phyloP scores from a whole-genome alignment of 768 basidiomycete species.

The Mycena latifolia region DNA sequence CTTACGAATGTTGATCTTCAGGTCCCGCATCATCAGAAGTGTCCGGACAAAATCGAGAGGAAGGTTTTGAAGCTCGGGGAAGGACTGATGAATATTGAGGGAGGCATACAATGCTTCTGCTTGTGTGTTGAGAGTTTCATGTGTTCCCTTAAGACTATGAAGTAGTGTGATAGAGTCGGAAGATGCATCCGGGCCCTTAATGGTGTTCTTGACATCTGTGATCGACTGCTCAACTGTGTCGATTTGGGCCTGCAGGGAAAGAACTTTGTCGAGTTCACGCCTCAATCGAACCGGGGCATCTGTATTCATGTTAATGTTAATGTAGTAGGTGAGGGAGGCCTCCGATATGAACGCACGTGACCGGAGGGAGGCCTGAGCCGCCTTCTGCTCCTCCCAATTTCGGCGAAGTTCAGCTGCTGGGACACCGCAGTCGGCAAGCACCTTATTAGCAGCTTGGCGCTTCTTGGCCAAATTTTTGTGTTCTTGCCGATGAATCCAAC shows the following conservation, averaged over 20 bases:
- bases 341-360: constrained; percentile 47
- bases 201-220: too few species aligned
- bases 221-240: too few species aligned
- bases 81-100: too few species aligned
- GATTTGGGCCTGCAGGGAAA: too few species aligned
- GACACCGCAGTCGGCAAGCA: too few species aligned
- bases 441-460: too few species aligned
- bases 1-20: constrained; percentile 43
- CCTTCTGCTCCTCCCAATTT: constrained; percentile 50
- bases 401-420: too few species aligned
- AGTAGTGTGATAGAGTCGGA: constrained; percentile 34
- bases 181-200: too few species aligned
- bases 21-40: constrained; percentile 39
- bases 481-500: constrained; percentile 48
- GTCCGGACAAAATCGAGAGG: constrained; percentile 44
- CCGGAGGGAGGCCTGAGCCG: constrained; percentile 44
- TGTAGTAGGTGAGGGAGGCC: too few species aligned
- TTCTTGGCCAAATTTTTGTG: too few species aligned
- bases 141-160: constrained; percentile 36
- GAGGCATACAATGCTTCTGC: constrained; percentile 49
- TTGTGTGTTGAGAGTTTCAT: constrained; percentile 36
- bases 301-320: too few species aligned
- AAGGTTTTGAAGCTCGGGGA: constrained; percentile 45
- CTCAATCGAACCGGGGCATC: constrained; percentile 47
- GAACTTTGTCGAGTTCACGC: constrained; percentile 49